Conservation (phyloP, 176 grass and related monocot species). For the Tuctoria greenei region DNA sequence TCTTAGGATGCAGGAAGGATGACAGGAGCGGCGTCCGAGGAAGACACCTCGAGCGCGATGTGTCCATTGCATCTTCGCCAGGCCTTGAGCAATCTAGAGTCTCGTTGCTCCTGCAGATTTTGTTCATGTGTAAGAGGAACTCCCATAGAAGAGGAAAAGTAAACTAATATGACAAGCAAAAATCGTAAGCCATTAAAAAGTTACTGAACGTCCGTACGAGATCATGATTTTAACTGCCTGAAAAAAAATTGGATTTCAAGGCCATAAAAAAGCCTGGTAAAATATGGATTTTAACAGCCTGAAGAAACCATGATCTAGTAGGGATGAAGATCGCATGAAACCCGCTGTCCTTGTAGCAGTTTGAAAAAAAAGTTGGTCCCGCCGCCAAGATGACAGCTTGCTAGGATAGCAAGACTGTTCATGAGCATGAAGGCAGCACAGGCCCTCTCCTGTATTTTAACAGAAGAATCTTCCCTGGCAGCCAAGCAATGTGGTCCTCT, state of each 20-base stretch:
- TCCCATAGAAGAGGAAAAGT: not conserved
- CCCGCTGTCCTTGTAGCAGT: not conserved
- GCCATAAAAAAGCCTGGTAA: not conserved
- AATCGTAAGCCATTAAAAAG: not conserved
- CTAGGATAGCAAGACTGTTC: constrained; percentile 37
- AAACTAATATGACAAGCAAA: not conserved
- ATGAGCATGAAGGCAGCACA: constrained; percentile 44
- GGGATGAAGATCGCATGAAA: constrained; percentile 23
- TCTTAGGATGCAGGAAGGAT: constrained; percentile 52
- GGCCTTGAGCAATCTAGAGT: constrained; percentile 38
- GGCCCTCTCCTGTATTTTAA: constrained; percentile 29
- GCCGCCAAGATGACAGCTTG: constrained; percentile 39
- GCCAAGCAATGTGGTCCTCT: constrained; percentile 36
- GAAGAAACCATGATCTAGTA: constrained; percentile 22
- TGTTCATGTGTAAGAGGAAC: constrained; percentile 26
- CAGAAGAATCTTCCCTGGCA: constrained; percentile 48
- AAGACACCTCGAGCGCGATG: constrained; percentile 58
- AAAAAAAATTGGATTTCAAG: too few relatives aligned
- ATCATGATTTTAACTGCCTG: too few relatives aligned
- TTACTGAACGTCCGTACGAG: not conserved
- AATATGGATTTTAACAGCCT: constrained; percentile 24
- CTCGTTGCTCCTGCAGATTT: constrained; percentile 43
- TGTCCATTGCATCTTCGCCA: constrained; percentile 42
- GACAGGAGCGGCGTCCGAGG: constrained; percentile 68
- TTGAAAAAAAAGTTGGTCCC: constrained; percentile 19